Evolutionary conservation across 228 moss, liverwort and hornwort genomes (phyloP).

Genomic region (Sphagnum fallax): DNA sequence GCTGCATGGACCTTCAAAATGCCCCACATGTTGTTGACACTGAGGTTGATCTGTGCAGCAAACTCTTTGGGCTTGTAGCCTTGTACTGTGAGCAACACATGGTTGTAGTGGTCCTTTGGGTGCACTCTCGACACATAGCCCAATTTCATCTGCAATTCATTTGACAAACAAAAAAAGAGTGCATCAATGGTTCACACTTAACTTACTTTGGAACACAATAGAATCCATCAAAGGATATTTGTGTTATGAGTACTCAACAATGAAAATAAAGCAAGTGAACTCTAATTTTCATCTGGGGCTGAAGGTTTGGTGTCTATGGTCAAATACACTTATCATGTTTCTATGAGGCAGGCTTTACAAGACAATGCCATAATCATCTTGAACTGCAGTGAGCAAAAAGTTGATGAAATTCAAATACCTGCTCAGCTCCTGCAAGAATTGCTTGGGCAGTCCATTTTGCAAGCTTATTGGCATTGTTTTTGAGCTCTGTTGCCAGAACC

Average conservation of each 20-base stretch:
- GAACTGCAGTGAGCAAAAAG: no score
- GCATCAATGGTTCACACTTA: background rate
- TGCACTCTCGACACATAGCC: slow-evolving; percentile 96
- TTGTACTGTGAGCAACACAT: slow-evolving; percentile 78
- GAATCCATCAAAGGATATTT: no score
- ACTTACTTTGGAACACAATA: no score
- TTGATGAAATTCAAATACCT: slow-evolving; percentile 28
- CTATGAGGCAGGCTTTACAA: no score
- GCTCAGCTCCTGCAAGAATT: slow-evolving; percentile 91
- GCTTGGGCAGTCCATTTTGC: slow-evolving; percentile 99
- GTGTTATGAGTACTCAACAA: no score
- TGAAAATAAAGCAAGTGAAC: no score
- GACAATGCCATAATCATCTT: no score
- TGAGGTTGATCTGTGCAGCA: slow-evolving; percentile 93
- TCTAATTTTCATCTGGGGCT: no score
- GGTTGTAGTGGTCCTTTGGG: slow-evolving; percentile 95
- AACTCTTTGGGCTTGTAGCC: slow-evolving; percentile 99
- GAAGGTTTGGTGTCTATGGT: no score
- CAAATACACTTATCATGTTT: no score
- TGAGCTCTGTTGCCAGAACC: slow-evolving; percentile 94
- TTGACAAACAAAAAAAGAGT: background rate
- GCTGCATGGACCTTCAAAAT: slow-evolving; percentile 65
- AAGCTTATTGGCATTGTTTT: slow-evolving; percentile 97
- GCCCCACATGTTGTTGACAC: slow-evolving; percentile 99
- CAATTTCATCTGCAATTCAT: slow-evolving; percentile 74